Evolutionary conservation across 345 rosid genomes (phyloP).

Genomic region (Citrus inodora): DNA sequence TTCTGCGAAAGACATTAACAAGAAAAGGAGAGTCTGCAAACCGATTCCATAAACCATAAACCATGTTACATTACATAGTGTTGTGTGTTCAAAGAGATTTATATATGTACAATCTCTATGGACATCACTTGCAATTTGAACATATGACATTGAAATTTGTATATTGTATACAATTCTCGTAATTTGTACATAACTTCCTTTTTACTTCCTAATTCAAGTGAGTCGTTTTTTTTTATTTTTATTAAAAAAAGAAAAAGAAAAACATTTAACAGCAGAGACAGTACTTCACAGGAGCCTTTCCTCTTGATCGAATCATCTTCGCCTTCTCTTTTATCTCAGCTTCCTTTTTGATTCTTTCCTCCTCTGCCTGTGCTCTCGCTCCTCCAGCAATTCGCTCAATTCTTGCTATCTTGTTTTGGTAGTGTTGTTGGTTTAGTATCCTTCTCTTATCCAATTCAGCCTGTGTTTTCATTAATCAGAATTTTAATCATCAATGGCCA

Average conservation of each 20-base stretch:
- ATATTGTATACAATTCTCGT: neutral
- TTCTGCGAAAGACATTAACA: neutral
- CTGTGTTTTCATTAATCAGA: constrained; percentile 29
- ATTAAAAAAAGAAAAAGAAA: too few relatives aligned
- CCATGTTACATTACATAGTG: neutral
- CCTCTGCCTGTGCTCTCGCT: constrained; percentile 60
- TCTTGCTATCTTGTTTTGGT: constrained; percentile 52
- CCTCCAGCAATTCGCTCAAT: constrained; percentile 48
- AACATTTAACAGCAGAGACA: constrained; percentile 54
- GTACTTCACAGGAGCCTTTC: constrained; percentile 27
- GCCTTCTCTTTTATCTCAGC: constrained; percentile 46
- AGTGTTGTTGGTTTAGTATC: constrained; percentile 38
- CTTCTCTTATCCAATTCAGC: constrained; percentile 58
- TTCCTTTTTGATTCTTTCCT: constrained; percentile 54
- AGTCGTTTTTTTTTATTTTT: too few relatives aligned
- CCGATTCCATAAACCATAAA: neutral
- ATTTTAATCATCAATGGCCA: neutral
- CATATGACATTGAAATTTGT: neutral
- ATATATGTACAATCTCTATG: neutral
- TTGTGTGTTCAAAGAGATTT: neutral
- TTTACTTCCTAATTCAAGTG: neutral
- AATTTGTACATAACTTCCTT: neutral
- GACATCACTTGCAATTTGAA: neutral
- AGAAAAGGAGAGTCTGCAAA: neutral
- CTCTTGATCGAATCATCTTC: constrained; percentile 37